Base-by-base conservation (phyloP, 371 early-diverging fungal species). In the Mortierella sp. region DNA sequence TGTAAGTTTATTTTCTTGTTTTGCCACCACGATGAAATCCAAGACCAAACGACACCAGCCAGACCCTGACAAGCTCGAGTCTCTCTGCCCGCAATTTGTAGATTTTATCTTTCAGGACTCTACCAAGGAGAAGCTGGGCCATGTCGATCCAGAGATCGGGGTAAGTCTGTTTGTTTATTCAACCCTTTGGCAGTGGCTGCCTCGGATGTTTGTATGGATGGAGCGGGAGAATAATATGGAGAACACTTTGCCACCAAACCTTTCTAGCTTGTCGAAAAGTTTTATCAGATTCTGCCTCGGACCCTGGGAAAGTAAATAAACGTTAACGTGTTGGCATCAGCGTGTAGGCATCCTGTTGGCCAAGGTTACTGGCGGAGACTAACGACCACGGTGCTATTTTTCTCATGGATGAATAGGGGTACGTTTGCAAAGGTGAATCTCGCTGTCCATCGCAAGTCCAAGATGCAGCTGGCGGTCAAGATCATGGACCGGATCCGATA, bases 341-440 rank as follows among this genome's bases (percentile, higher is more conserved):
- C 8, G n/a, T 37, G 6, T 5, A 4, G 16, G 9, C 2, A 19
- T 16, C n/a, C 6, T 26, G 37, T 24, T 9, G 61, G 0, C n/a
- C 37, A 24, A 26, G 1, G 2, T 7, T 5, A n/a, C n/a, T 16
- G 45, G 9, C 19, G 22, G 4, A 1, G 9, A 22, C 34, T 39
- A 66, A 65, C 29, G n/a, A n/a, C 26, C 22, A 29, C 16, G 7
- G 22, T 1, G n/a, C 8, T 37, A 16, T 6, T 13, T 7, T 19
- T 10, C 31, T 39, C 40, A 26, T 34, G 44, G 2, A 31, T 44
- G 41, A 34, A 39, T 74, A 82, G 78, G 22, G 91, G 91, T 34
- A 86, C 93, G 40, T 94, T 92, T 84, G 92, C 93, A 13, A 87
- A 88, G 43, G 94, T 94, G 44, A 70, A 86, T 14, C 78, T 89